Evolutionary conservation across 2,329 filamentous ascomycete species (phyloP).

Genomic region (Geosmithia putterillii): DNA sequence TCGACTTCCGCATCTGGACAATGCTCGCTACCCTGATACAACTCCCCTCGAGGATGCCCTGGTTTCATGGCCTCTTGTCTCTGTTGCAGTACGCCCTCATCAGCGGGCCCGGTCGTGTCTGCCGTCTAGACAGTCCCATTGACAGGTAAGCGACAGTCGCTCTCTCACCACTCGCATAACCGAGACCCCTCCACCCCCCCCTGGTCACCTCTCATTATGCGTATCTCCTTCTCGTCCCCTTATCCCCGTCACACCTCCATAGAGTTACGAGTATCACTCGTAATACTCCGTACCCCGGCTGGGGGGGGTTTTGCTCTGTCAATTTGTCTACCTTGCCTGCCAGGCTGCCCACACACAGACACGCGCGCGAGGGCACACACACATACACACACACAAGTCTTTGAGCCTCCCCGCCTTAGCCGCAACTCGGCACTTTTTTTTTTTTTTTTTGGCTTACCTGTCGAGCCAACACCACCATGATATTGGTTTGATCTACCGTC

Average conservation of each 20-base stretch:
- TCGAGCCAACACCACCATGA: not conserved
- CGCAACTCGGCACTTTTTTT: constrained; percentile 6
- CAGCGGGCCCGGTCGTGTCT: constrained; percentile 62
- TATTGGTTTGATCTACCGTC: not conserved
- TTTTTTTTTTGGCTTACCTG: constrained; percentile 5
- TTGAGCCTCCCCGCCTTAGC: not conserved
- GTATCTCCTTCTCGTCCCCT: not conserved
- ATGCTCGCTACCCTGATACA: constrained; percentile 62
- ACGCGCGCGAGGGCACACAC: too few species aligned
- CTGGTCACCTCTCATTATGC: not conserved
- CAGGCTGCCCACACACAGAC: not conserved
- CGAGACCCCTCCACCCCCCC: constrained; percentile 1
- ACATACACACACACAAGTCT: not conserved
- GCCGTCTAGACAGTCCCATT: constrained; percentile 62
- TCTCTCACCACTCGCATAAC: constrained; percentile 14
- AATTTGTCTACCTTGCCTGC: not conserved
- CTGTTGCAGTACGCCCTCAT: constrained; percentile 65
- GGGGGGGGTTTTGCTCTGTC: too few species aligned
- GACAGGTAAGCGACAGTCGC: constrained; percentile 65
- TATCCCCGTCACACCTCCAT: not conserved
- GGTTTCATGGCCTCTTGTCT: constrained; percentile 66
- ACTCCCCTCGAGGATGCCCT: constrained; percentile 75
- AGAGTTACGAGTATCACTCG: not conserved
- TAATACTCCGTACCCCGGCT: too few species aligned
- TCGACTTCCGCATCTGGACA: constrained; percentile 67